Percentiles rank a stretch among this genome's conserved stretches.
Conservation (phyloP, 2,329 filamentous ascomycete species). For the Cercospora janseana region DNA sequence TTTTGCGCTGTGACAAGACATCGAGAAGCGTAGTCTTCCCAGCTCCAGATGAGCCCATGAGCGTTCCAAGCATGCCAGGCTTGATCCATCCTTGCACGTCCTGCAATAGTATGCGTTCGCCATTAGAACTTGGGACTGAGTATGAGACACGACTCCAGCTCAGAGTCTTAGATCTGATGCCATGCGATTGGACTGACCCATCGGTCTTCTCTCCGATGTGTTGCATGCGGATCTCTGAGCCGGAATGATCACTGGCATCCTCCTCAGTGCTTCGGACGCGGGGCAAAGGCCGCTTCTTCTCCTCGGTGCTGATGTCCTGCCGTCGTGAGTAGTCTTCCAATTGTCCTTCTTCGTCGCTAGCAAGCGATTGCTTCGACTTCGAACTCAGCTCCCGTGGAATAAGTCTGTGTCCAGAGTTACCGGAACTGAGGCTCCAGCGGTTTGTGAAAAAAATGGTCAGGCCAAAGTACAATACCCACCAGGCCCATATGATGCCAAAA, state of each 20-base stretch:
- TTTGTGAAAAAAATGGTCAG: slow-evolving; percentile 59
- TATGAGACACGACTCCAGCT: slow-evolving; percentile 87
- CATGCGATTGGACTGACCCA: slow-evolving; percentile 27
- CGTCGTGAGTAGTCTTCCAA: too few species aligned
- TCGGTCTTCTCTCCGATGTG: too few species aligned
- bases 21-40: slow-evolving; percentile 43
- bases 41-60: slow-evolving; percentile 73
- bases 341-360: slow-evolving; percentile 21
- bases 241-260: too few species aligned
- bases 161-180: slow-evolving; percentile 65
- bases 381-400: slow-evolving; percentile 64
- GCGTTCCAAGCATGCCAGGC: slow-evolving; percentile 71
- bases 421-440: too few species aligned
- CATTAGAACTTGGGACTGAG: slow-evolving; percentile 55
- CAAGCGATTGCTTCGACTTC: too few species aligned
- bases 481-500: slow-evolving; percentile 64
- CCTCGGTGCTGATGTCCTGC: slow-evolving; percentile 8
- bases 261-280: too few species aligned
- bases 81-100: slow-evolving; percentile 69
- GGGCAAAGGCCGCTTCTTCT: too few species aligned
- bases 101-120: slow-evolving; percentile 52
- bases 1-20: slow-evolving; percentile 44
- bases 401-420: too few species aligned
- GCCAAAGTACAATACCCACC: slow-evolving; percentile 58
- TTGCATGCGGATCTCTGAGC: too few species aligned